phyloP scores from a whole-genome alignment of 345 rosid genomes.

The Zanthoxylum bungeanum region DNA sequence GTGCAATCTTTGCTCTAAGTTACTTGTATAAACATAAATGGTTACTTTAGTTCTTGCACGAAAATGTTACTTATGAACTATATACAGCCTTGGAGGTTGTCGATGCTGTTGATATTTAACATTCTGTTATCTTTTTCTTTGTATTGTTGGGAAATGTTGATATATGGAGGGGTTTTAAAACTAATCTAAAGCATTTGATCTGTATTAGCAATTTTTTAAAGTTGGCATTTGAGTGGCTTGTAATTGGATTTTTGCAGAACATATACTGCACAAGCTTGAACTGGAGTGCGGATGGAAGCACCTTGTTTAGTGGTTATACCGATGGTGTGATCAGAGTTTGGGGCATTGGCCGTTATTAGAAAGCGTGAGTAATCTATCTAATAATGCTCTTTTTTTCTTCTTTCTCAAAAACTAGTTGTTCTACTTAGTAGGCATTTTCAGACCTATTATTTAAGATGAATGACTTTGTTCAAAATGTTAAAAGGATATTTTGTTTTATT shows the following conservation, averaged over 20 bases:
- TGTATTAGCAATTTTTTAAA: neutral
- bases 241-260: slow-evolving; percentile 42
- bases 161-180: neutral
- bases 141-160: neutral
- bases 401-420: no score
- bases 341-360: slow-evolving; percentile 83
- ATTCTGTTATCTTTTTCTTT: neutral
- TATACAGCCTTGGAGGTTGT: no score
- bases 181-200: neutral
- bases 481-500: no score
- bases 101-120: no score
- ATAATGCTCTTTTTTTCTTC: no score
- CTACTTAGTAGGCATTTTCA: no score
- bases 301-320: slow-evolving; percentile 89
- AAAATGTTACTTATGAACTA: neutral
- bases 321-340: slow-evolving; percentile 97
- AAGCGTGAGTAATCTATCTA: no score
- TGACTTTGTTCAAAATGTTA: no score
- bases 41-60: neutral
- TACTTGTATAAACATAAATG: no score
- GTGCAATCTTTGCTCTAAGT: neutral
- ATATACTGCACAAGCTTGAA: slow-evolving; percentile 86
- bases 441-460: no score
- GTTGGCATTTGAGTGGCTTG: no score
- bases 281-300: slow-evolving; percentile 96